These are phyloP conservation scores for Gossypium stocksii DNA, from an alignment of 345 rosid genomes.

Conservation along the genomic window DNA sequence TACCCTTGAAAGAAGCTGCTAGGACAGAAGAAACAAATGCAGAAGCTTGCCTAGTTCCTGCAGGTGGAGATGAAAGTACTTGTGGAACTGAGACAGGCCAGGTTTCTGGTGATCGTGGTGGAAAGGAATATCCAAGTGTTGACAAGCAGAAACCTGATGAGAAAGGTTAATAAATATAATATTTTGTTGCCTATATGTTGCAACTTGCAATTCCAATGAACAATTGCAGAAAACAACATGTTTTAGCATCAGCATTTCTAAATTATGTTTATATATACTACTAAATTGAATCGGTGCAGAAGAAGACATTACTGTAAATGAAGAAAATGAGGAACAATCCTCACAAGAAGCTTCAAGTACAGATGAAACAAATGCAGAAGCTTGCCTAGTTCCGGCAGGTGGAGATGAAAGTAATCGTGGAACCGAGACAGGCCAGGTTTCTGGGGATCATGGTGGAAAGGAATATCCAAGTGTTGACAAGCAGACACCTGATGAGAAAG, in stretches of 20 bases:
- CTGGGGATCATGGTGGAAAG: slow-evolving; percentile 1
- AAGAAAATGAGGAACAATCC: not conserved
- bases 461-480: slow-evolving; percentile 13
- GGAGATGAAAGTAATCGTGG: slow-evolving; percentile 14
- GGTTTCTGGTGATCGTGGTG: slow-evolving; percentile 11
- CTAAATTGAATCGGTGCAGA: slow-evolving; percentile 23
- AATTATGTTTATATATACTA: not conserved
- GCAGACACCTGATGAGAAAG: slow-evolving; percentile 1
- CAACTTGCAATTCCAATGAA: not conserved
- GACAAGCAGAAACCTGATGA: not conserved
- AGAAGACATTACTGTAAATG: slow-evolving; percentile 13
- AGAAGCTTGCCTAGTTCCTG: not conserved
- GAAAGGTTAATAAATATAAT: not conserved
- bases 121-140: slow-evolving; percentile 9
- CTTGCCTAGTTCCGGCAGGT: slow-evolving; percentile 13
- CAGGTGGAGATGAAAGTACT: not conserved
- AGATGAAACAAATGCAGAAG: slow-evolving; percentile 19
- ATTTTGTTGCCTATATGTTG: not conserved
- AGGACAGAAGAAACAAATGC: not conserved
- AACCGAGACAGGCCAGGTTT: slow-evolving; percentile 18
- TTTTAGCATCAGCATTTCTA: not conserved
- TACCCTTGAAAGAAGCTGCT: not conserved
- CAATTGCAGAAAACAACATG: not conserved
- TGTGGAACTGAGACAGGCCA: not conserved
- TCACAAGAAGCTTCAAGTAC: slow-evolving; percentile 4